Conservation (phyloP, 2,329 filamentous ascomycete genomes). For the Gaeumannomyces sp. region DNA sequence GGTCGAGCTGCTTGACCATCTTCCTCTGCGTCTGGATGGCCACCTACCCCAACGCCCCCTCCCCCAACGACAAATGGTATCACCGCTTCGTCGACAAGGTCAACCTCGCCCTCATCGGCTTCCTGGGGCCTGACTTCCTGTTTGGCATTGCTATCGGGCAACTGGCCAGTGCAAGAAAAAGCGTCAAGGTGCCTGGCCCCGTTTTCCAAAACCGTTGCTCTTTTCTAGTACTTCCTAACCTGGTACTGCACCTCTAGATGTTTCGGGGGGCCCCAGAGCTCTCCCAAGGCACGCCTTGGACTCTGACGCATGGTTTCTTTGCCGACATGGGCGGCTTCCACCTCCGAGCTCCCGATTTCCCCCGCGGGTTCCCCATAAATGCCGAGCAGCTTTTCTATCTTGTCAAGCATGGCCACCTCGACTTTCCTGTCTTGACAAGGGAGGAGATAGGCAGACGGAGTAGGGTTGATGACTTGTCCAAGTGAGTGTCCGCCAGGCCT, state of each 20-base stretch:
- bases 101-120: slow-evolving; percentile 27
- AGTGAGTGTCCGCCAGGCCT: slow-evolving; percentile 13
- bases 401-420: slow-evolving; percentile 22
- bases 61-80: slow-evolving; percentile 24
- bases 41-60: slow-evolving; percentile 31
- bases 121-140: slow-evolving; percentile 32
- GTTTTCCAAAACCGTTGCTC: slow-evolving; percentile 6
- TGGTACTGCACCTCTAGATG: slow-evolving; percentile 2
- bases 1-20: slow-evolving; percentile 32
- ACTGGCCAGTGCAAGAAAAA: slow-evolving; percentile 26
- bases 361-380: slow-evolving; percentile 28
- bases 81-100: slow-evolving; percentile 25
- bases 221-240: not conserved
- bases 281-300: slow-evolving; percentile 26
- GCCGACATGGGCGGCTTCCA: slow-evolving; percentile 35
- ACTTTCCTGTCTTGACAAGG: slow-evolving; percentile 20
- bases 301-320: slow-evolving; percentile 32
- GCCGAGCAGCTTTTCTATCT: slow-evolving; percentile 28
- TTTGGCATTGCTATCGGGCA: slow-evolving; percentile 29
- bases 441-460: slow-evolving; percentile 24
- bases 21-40: slow-evolving; percentile 34
- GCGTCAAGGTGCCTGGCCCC: slow-evolving; percentile 19
- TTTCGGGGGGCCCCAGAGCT: slow-evolving; percentile 14
- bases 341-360: slow-evolving; percentile 23
- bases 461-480: slow-evolving; percentile 23